Evolutionary conservation across 164 flowering plant genomes (phyloP).

Genomic region (Tetrastigma voinierianum): DNA sequence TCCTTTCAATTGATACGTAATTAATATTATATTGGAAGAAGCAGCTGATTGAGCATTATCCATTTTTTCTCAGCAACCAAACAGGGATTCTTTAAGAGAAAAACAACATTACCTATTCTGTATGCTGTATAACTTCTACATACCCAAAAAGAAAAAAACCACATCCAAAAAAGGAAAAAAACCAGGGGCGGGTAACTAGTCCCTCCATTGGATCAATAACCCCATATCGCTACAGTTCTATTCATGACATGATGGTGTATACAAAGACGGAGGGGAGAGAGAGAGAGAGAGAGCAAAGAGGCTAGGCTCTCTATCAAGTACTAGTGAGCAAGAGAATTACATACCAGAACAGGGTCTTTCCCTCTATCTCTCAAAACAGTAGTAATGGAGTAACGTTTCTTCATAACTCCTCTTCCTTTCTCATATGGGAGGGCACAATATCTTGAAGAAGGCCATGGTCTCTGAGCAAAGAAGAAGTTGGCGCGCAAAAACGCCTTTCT

Average conservation of each 20-base stretch:
- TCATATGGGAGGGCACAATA: slow-evolving; percentile 39
- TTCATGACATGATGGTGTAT: slow-evolving; percentile 3
- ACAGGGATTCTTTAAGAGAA: background rate
- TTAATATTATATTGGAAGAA: too few species aligned
- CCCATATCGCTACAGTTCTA: slow-evolving; percentile 4
- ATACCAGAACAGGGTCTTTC: slow-evolving; percentile 3
- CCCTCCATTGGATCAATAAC: background rate
- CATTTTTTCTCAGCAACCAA: too few species aligned
- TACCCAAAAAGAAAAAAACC: background rate
- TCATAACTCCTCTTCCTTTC: slow-evolving; percentile 33
- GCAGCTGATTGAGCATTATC: too few species aligned
- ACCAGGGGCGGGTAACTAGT: background rate
- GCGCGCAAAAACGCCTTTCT: slow-evolving; percentile 16
- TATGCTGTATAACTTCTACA: background rate
- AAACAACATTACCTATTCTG: background rate
- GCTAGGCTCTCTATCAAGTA: background rate
- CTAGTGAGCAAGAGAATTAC: slow-evolving; percentile 6
- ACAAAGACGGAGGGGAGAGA: background rate
- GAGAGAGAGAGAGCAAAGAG: slow-evolving; percentile 4
- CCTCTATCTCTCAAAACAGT: slow-evolving; percentile 2
- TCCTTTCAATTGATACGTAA: too few species aligned
- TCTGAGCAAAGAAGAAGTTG: slow-evolving; percentile 19
- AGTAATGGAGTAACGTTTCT: background rate
- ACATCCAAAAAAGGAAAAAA: background rate
- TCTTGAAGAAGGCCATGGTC: slow-evolving; percentile 67